Evolutionary conservation across 2,329 filamentous ascomycete genomes (phyloP).

Genomic region (Pseudomassariella vexata): DNA sequence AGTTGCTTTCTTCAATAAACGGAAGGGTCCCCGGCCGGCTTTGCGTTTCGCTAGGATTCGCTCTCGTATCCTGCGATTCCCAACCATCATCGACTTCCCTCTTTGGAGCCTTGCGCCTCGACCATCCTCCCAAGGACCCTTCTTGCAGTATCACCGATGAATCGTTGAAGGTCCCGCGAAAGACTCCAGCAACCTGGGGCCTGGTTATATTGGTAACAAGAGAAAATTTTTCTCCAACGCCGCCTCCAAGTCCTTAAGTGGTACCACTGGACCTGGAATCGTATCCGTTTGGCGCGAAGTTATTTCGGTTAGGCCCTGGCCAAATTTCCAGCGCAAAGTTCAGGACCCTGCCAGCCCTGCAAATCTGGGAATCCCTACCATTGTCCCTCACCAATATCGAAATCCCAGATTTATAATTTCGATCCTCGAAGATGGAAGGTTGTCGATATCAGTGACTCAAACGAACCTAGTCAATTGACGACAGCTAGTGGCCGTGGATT

Average conservation of each 20-base stretch:
- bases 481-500: conserved; percentile 4
- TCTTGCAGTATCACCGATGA: conserved; percentile 2
- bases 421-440: conserved; percentile 8
- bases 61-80: conserved; percentile 2
- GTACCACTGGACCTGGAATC: conserved; percentile 6
- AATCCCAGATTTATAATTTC: conserved; percentile 6
- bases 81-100: neutral
- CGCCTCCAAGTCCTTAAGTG: neutral
- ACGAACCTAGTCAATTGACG: conserved; percentile 4
- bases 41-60: no score
- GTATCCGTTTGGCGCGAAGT: conserved; percentile 10
- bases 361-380: conserved; percentile 5
- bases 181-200: no score
- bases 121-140: neutral
- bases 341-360: conserved; percentile 5
- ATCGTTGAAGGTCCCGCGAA: conserved; percentile 2
- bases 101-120: neutral
- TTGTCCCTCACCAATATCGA: conserved; percentile 4
- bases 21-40: no score
- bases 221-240: conserved; percentile 5
- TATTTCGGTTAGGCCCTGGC: conserved; percentile 10
- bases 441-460: conserved; percentile 5
- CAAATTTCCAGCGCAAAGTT: conserved; percentile 6
- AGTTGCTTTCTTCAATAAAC: neutral
- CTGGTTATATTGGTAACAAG: no score